These are phyloP conservation scores for Geotrichum bryndzae DNA, from an alignment of 1,139 yeast species.

Conservation along the genomic window DNA sequence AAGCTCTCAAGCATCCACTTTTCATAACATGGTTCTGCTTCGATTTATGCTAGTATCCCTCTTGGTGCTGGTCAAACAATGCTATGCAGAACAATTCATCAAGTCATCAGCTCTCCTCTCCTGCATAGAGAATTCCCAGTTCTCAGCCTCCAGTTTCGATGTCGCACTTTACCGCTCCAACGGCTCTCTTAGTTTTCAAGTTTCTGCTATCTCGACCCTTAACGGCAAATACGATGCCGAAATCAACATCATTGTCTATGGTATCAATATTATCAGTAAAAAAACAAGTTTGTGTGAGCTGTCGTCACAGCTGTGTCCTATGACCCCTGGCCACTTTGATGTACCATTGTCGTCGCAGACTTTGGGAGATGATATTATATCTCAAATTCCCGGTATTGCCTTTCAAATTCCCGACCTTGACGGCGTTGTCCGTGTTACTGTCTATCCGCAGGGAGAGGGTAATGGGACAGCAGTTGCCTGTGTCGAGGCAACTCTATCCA, in stretches of 20 bases:
- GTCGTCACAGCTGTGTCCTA: constrained; percentile 58
- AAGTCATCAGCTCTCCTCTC: constrained; percentile 74
- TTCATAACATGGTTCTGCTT: not conserved
- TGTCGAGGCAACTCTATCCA: constrained; percentile 79
- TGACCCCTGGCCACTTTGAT: constrained; percentile 81
- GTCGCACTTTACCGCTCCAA: constrained; percentile 66
- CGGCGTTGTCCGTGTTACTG: constrained; percentile 76
- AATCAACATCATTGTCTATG: constrained; percentile 71
- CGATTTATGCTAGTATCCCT: not conserved
- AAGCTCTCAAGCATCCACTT: not conserved
- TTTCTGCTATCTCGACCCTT: constrained; percentile 76
- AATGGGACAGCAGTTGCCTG: constrained; percentile 58
- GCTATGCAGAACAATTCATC: constrained; percentile 35
- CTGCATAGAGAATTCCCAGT: constrained; percentile 85
- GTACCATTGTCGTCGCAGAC: constrained; percentile 49
- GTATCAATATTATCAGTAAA: constrained; percentile 57
- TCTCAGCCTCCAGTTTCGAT: constrained; percentile 81
- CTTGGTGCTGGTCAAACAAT: not conserved
- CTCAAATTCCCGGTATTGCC: constrained; percentile 44
- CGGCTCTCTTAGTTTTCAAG: constrained; percentile 54
- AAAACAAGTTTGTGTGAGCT: constrained; percentile 56
- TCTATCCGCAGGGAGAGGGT: constrained; percentile 41
- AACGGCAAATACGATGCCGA: constrained; percentile 67
- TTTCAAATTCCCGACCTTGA: constrained; percentile 67
- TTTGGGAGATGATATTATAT: constrained; percentile 1